phyloP scores from a whole-genome alignment of 345 rosid genomes.

The Lagerstroemia speciosa region DNA sequence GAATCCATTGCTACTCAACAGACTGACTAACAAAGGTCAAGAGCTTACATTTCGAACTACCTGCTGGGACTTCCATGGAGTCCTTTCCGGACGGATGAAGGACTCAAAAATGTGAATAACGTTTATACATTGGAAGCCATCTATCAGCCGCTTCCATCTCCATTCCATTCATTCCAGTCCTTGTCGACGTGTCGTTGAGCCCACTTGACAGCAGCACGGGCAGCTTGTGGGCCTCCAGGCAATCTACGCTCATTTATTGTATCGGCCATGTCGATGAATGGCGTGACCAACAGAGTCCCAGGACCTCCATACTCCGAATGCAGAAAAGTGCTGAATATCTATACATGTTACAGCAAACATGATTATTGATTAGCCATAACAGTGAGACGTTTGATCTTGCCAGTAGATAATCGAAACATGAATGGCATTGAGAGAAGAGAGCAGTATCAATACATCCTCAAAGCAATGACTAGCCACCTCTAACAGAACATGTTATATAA shows the following conservation, averaged over 20 bases:
- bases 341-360: conserved; percentile 2
- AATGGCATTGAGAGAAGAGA: neutral
- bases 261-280: conserved; percentile 96
- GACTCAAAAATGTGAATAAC: neutral
- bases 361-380: neutral
- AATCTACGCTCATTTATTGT: conserved; percentile 58
- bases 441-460: neutral
- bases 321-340: conserved; percentile 72
- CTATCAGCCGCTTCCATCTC: conserved; percentile 6
- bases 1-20: neutral
- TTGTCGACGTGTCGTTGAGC: conserved; percentile 77
- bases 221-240: conserved; percentile 90
- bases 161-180: conserved; percentile 91
- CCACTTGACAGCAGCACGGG: conserved; percentile 88
- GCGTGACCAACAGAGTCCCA: conserved; percentile 76
- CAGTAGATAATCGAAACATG: neutral
- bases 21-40: neutral
- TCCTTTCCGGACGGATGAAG: neutral
- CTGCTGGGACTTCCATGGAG: neutral
- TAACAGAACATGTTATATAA: neutral
- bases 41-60: neutral
- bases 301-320: conserved; percentile 87
- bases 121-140: neutral
- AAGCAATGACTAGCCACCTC: neutral
- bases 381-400: neutral